These are phyloP conservation scores for Coccinonectria pachysandricola DNA, from an alignment of 2,329 filamentous ascomycete species.

Conservation along the genomic window DNA sequence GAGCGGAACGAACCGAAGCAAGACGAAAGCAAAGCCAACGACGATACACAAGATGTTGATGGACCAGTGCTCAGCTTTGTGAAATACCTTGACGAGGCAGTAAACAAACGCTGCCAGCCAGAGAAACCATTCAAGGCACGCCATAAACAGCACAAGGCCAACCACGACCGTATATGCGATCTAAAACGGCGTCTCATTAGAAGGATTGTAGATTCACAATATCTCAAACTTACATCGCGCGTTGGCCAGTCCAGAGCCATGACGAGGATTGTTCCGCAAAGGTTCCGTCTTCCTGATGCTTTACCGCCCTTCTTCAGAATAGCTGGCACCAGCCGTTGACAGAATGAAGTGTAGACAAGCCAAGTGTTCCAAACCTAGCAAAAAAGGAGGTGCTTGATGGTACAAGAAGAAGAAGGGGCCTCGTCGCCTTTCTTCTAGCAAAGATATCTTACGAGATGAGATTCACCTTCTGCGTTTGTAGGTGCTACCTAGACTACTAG, in stretches of 20 bases:
- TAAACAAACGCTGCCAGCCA: slow-evolving; percentile 93
- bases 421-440: too few species aligned
- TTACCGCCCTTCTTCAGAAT: too few species aligned
- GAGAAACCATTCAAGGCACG: slow-evolving; percentile 84
- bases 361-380: too few species aligned
- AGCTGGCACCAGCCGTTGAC: too few species aligned
- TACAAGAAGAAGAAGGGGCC: too few species aligned
- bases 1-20: slow-evolving; percentile 57
- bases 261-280: too few species aligned
- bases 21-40: slow-evolving; percentile 63
- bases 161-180: slow-evolving; percentile 79
- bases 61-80: slow-evolving; percentile 82
- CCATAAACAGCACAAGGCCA: slow-evolving; percentile 70
- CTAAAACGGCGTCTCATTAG: slow-evolving; percentile 32
- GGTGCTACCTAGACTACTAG: too few species aligned
- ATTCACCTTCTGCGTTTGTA: too few species aligned
- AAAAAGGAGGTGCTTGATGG: too few species aligned
- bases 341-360: too few species aligned
- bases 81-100: slow-evolving; percentile 77
- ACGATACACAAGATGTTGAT: slow-evolving; percentile 68
- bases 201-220: neutral
- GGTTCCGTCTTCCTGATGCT: too few species aligned
- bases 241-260: slow-evolving; percentile 44
- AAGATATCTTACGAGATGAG: too few species aligned
- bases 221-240: slow-evolving; percentile 25